phyloP scores from a whole-genome alignment of 352 stramenopile genomes.

The Globisporangium viniferum region DNA sequence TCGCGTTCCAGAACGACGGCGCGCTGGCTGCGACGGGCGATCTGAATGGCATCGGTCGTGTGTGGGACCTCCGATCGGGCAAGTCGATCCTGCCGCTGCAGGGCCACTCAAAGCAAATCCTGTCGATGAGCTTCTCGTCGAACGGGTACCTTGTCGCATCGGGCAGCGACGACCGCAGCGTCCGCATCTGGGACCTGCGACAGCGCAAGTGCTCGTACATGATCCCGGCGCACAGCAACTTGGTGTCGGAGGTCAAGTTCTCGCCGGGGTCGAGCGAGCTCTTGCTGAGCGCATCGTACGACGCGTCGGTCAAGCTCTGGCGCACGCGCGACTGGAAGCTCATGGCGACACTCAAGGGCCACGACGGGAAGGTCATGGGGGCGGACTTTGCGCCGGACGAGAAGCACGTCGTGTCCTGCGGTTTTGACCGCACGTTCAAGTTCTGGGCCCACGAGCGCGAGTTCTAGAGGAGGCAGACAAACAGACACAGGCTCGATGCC shows the following conservation, averaged over 20 bases:
- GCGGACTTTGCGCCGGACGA: slow-evolving; percentile 90
- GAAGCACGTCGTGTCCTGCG: slow-evolving; percentile 85
- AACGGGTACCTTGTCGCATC: slow-evolving; percentile 94
- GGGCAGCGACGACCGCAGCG: slow-evolving; percentile 94
- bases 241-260: slow-evolving; percentile 92
- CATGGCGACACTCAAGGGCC: slow-evolving; percentile 85
- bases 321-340: slow-evolving; percentile 92
- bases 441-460: slow-evolving; percentile 89
- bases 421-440: slow-evolving; percentile 92
- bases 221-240: slow-evolving; percentile 92
- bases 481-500: no score
- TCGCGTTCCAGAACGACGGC: slow-evolving; percentile 95
- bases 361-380: slow-evolving; percentile 95
- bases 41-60: slow-evolving; percentile 89
- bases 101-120: slow-evolving; percentile 95
- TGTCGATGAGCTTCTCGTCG: slow-evolving; percentile 90
- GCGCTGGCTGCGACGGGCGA: slow-evolving; percentile 93
- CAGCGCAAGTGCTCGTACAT: slow-evolving; percentile 89
- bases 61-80: slow-evolving; percentile 96
- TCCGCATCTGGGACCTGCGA: slow-evolving; percentile 96
- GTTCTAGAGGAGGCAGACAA: slow-evolving; percentile 44
- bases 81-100: slow-evolving; percentile 88
- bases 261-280: slow-evolving; percentile 82
- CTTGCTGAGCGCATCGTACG: slow-evolving; percentile 92
- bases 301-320: slow-evolving; percentile 94